Conservation (phyloP, 306 rosid species). For the Castanea sativa region DNA sequence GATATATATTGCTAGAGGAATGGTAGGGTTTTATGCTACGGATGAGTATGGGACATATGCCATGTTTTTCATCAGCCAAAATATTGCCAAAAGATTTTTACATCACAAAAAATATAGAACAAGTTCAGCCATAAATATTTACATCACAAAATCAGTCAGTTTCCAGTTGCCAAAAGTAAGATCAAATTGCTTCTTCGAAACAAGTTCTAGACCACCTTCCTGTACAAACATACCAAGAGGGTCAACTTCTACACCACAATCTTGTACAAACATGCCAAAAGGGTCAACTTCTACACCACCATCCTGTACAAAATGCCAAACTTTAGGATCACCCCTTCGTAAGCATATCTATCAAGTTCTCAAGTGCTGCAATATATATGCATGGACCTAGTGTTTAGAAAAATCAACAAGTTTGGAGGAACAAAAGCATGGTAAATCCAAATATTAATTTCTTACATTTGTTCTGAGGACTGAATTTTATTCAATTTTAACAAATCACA, state of each 20-base stretch:
- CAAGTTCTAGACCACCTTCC: slow-evolving; percentile 28
- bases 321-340: too few relatives aligned
- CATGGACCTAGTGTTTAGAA: background rate
- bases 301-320: slow-evolving; percentile 43
- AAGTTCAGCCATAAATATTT: too few relatives aligned
- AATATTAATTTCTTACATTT: background rate
- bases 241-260: slow-evolving; percentile 40
- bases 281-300: slow-evolving; percentile 63
- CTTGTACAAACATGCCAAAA: slow-evolving; percentile 28
- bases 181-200: slow-evolving; percentile 64
- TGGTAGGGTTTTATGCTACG: too few relatives aligned
- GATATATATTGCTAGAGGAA: too few relatives aligned
- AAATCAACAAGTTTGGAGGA: background rate
- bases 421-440: background rate
- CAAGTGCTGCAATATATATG: too few relatives aligned
- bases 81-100: too few relatives aligned
- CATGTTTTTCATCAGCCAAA: too few relatives aligned
- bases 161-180: background rate
- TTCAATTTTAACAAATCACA: background rate
- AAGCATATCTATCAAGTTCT: too few relatives aligned
- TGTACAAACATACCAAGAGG: slow-evolving; percentile 32
- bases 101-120: too few relatives aligned
- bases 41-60: too few relatives aligned
- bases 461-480: background rate
- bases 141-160: too few relatives aligned